Percentiles rank a stretch among this genome's conserved stretches.
These are phyloP conservation scores for Cyberlindnera veronae DNA, from an alignment of 805 yeast genomes.

Conservation along the genomic window DNA sequence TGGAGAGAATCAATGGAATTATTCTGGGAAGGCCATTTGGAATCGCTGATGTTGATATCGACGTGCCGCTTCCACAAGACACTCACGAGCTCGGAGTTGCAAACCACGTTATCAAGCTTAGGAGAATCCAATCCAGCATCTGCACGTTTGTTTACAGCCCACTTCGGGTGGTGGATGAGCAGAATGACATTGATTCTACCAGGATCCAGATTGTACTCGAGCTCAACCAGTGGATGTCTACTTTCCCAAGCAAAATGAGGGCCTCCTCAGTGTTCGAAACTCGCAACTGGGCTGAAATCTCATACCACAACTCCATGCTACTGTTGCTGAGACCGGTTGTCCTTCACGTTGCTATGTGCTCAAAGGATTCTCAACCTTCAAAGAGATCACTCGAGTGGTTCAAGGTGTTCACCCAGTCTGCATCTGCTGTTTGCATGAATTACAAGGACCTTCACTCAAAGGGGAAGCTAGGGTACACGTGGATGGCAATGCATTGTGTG, in stretches of 20 bases:
- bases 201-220: constrained; percentile 31
- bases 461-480: constrained; percentile 28
- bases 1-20: constrained; percentile 34
- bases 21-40: constrained; percentile 36
- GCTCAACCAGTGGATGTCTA: constrained; percentile 31
- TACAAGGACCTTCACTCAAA: constrained; percentile 28
- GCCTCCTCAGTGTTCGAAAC: constrained; percentile 31
- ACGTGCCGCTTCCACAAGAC: constrained; percentile 25
- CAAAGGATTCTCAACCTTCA: constrained; percentile 14
- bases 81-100: constrained; percentile 19
- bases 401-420: constrained; percentile 30
- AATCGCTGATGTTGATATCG: constrained; percentile 34
- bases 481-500: constrained; percentile 32
- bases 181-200: constrained; percentile 23
- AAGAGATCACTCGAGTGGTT: constrained; percentile 31
- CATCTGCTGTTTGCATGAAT: constrained; percentile 30
- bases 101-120: constrained; percentile 30
- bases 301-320: constrained; percentile 34
- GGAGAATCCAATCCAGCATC: constrained; percentile 33
- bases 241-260: constrained; percentile 28
- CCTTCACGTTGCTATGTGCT: constrained; percentile 20
- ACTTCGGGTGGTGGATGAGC: constrained; percentile 18
- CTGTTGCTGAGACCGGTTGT: constrained; percentile 31
- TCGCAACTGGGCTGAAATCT: constrained; percentile 31
- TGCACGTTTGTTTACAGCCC: constrained; percentile 34